These are phyloP conservation scores for Crepidotus variabilis DNA, from an alignment of 768 basidiomycete genomes.

Conservation along the genomic window DNA sequence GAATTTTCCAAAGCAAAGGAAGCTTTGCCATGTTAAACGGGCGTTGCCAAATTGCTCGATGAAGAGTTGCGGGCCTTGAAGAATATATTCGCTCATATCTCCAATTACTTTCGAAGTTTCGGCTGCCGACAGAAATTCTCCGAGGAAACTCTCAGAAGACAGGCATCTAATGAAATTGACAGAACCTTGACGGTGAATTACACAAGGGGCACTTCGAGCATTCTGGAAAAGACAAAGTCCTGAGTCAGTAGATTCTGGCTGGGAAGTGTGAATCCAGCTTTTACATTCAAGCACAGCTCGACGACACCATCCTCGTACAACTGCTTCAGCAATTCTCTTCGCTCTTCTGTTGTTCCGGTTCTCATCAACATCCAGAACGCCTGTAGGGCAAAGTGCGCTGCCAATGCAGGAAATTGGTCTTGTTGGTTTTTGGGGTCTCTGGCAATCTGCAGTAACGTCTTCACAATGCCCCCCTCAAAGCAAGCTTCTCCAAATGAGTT, in stretches of 20 bases:
- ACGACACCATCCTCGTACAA: conserved; percentile 18
- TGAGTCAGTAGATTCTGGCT: neutral
- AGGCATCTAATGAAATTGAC: conserved; percentile 16
- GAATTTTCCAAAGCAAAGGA: conserved; percentile 9
- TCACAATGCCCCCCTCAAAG: conserved; percentile 22
- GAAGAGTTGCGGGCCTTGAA: conserved; percentile 20
- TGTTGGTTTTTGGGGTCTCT: conserved; percentile 9
- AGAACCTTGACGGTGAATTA: conserved; percentile 19
- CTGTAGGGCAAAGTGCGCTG: conserved; percentile 20
- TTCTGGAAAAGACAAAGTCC: conserved; percentile 12
- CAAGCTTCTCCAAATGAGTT: conserved; percentile 20
- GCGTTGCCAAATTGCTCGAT: conserved; percentile 15
- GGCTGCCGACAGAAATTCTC: conserved; percentile 12
- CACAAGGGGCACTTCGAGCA: conserved; percentile 16
- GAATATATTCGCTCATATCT: conserved; percentile 19
- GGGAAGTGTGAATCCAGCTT: neutral
- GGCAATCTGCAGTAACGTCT: conserved; percentile 19
- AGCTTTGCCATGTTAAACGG: conserved; percentile 24
- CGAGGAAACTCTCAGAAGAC: conserved; percentile 18
- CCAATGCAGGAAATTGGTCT: conserved; percentile 12
- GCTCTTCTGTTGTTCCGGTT: conserved; percentile 15
- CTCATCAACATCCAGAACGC: conserved; percentile 17
- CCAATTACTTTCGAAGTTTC: conserved; percentile 21
- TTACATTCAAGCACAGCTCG: conserved; percentile 19
- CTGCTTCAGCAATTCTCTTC: conserved; percentile 18